Evolutionary conservation across 2,329 filamentous ascomycete species (phyloP).

Genomic region (Trichoderma lentiforme): DNA sequence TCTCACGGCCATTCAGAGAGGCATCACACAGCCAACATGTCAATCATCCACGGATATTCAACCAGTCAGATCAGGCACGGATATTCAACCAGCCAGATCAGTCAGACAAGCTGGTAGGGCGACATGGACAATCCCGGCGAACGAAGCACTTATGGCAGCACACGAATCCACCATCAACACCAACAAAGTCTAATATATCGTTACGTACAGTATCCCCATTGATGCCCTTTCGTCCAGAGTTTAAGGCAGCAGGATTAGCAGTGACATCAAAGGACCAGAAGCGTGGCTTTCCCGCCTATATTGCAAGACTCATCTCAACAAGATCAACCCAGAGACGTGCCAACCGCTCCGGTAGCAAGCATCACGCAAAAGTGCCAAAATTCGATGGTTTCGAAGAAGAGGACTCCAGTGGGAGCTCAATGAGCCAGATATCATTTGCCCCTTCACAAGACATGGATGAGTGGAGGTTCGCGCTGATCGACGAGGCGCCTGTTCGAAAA

Average conservation of each 20-base stretch:
- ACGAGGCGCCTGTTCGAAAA: constrained; percentile 28
- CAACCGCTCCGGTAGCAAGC: background rate
- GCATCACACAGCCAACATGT: background rate
- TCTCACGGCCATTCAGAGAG: background rate
- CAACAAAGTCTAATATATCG: constrained; percentile 40
- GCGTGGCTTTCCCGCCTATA: constrained; percentile 28
- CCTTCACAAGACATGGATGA: constrained; percentile 30
- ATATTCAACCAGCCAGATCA: constrained; percentile 43
- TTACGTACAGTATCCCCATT: constrained; percentile 51
- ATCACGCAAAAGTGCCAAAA: constrained; percentile 23
- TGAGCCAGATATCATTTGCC: constrained; percentile 34
- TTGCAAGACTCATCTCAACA: constrained; percentile 18
- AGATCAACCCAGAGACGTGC: constrained; percentile 15
- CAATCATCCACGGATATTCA: constrained; percentile 33
- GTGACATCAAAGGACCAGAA: constrained; percentile 51
- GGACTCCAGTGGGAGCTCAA: constrained; percentile 25
- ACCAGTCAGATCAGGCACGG: constrained; percentile 37
- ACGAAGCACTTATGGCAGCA: constrained; percentile 37
- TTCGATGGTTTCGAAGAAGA: constrained; percentile 30
- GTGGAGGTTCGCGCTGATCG: constrained; percentile 34
- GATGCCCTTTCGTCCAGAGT: constrained; percentile 52
- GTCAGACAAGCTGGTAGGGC: constrained; percentile 37
- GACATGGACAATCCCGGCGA: constrained; percentile 32
- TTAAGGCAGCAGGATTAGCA: constrained; percentile 52
- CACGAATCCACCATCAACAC: constrained; percentile 40